Evolutionary conservation across 2,329 filamentous ascomycete genomes (phyloP).

Genomic region (Colletotrichum costaricense): DNA sequence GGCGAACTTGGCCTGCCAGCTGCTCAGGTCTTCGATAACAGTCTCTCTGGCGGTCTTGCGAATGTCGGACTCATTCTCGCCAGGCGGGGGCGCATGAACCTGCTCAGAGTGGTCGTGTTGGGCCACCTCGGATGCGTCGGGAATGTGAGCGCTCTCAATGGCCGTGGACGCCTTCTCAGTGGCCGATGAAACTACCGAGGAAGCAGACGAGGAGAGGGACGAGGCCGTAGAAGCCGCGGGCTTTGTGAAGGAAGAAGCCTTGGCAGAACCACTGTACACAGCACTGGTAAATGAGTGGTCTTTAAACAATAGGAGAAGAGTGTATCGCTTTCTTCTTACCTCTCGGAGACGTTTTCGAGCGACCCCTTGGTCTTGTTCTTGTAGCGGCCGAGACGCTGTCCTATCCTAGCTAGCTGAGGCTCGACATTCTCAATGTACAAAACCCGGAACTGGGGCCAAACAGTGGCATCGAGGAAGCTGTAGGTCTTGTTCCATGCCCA

Average conservation of each 20-base stretch:
- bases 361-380: constrained; percentile 58
- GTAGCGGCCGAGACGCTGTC: constrained; percentile 86
- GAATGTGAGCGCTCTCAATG: constrained; percentile 27
- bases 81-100: constrained; percentile 57
- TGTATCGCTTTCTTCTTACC: constrained; percentile 39
- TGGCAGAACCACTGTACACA: constrained; percentile 35
- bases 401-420: constrained; percentile 92
- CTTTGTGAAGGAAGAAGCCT: constrained; percentile 55
- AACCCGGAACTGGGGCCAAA: constrained; percentile 85
- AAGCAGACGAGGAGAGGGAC: constrained; percentile 39
- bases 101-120: constrained; percentile 37
- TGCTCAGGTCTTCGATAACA: constrained; percentile 81
- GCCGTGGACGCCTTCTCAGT: constrained; percentile 39
- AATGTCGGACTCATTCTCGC: constrained; percentile 62
- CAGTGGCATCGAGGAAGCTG: constrained; percentile 77
- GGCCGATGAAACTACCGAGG: constrained; percentile 40
- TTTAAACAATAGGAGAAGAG: background rate
- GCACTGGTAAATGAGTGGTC: background rate
- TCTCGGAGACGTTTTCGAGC: constrained; percentile 47
- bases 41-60: constrained; percentile 71
- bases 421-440: constrained; percentile 94
- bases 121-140: constrained; percentile 37
- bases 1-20: constrained; percentile 91
- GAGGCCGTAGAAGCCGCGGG: constrained; percentile 45
- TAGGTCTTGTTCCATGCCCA: constrained; percentile 78